These are phyloP conservation scores for Suillus hirtellus DNA, from an alignment of 768 basidiomycete genomes.

Conservation along the genomic window DNA sequence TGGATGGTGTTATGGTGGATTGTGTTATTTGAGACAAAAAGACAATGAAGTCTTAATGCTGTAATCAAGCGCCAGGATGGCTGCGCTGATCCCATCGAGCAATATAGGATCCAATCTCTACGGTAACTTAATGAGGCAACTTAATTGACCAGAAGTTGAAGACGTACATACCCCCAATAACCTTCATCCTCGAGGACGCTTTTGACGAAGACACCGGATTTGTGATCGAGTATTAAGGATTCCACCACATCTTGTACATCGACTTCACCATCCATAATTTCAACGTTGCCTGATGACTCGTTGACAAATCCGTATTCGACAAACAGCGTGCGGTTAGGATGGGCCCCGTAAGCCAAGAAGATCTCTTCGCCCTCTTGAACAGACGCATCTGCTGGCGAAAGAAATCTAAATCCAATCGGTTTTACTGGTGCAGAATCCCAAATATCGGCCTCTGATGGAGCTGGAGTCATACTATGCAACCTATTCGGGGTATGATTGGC, in stretches of 20 bases:
- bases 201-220: slow-evolving; percentile 48
- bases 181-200: slow-evolving; percentile 56
- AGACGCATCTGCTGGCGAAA: slow-evolving; percentile 44
- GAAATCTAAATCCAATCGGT: slow-evolving; percentile 45
- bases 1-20: slow-evolving; percentile 35
- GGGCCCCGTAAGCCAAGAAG: slow-evolving; percentile 76
- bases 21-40: slow-evolving; percentile 35
- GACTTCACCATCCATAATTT: slow-evolving; percentile 50
- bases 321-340: slow-evolving; percentile 76
- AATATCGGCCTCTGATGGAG: slow-evolving; percentile 36
- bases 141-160: slow-evolving; percentile 7
- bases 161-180: slow-evolving; percentile 77
- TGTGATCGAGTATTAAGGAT: slow-evolving; percentile 46
- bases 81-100: slow-evolving; percentile 56
- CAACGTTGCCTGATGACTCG: slow-evolving; percentile 27
- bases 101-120: slow-evolving; percentile 83
- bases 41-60: slow-evolving; percentile 65
- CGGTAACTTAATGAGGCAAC: not conserved
- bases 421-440: slow-evolving; percentile 38
- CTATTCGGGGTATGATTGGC: slow-evolving; percentile 67
- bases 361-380: slow-evolving; percentile 63
- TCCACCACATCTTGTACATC: slow-evolving; percentile 60
- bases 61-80: slow-evolving; percentile 82
- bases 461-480: slow-evolving; percentile 44
- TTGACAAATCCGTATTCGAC: slow-evolving; percentile 90